Conservation (phyloP, 306 rosid genomes). For the Begonia masoniana region DNA sequence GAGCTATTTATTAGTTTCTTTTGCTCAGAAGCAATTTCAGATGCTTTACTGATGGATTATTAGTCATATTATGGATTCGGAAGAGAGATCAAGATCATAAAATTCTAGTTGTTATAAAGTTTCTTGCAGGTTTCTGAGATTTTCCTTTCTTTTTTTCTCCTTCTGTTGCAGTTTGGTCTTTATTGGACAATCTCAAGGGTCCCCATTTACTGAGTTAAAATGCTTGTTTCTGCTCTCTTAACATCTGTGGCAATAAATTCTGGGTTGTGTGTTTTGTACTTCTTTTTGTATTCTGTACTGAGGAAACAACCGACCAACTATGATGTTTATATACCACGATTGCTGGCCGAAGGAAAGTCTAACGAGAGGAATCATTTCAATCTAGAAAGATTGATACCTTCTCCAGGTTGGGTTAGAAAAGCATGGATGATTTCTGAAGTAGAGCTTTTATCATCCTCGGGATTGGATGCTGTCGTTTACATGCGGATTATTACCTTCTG, state of each 20-base stretch:
- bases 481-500: conserved; percentile 73
- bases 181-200: conserved; percentile 4
- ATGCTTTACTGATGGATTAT: no score
- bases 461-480: conserved; percentile 73
- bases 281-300: conserved; percentile 56
- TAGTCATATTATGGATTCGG: no score
- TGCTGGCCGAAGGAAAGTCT: conserved; percentile 56
- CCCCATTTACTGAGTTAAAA: conserved; percentile 18
- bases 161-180: conserved; percentile 14
- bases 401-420: conserved; percentile 55
- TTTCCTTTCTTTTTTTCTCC: no score
- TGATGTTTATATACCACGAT: conserved; percentile 57
- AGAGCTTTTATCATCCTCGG: conserved; percentile 44
- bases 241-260: conserved; percentile 81
- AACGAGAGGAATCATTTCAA: conserved; percentile 35
- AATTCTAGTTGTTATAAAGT: no score
- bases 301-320: conserved; percentile 69
- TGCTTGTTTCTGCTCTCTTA: conserved; percentile 78
- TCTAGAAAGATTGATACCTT: conserved; percentile 71
- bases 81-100: no score
- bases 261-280: conserved; percentile 65
- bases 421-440: conserved; percentile 89
- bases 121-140: no score
- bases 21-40: no score
- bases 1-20: no score